Base-by-base conservation (phyloP, 129 eudicot species). In the Tagetes patula region DNA sequence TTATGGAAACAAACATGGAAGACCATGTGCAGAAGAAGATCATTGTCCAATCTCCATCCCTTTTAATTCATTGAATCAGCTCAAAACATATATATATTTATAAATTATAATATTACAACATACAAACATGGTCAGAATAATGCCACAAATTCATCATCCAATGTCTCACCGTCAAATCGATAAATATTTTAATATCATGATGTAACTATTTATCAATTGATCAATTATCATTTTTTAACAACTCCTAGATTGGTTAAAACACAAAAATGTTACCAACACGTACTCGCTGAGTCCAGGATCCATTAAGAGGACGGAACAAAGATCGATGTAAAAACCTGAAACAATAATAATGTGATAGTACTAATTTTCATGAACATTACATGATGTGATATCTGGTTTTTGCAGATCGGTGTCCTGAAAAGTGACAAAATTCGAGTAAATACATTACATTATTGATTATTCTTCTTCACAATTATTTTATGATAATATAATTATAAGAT, bases 11-110 rank as follows among this genome's bases (percentile, higher is more conserved):
- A 80, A 33, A 79, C 80, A 82, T 80, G 85, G 86, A 84, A 70
- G 76, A 80, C 89, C 96, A 86, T 84, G 96, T 89, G 96, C 81
- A 33, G 56, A 78, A 71, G 81, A 67, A 75, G 89, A 86, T 78
- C 86, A 78, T 75, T 84, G 91, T 89, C 84, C 86, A 75, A 72
- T 86, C 85, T 89, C 84, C 71, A 82, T 89, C 83, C 65, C 68
- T 75, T 62, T 78, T 78, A 34, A 78, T 71, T 71, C 82, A 79
- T 72, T 79, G 82, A 72, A 79, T 79, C 82, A 41, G 59, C 63
- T 47, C 8, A 32, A 79, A 56, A 79, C 78, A 79, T 71, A 71
- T 39, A 63, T 41, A 20, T 20, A 20, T 20, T 20, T 20, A 20
- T 20, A 20, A 20, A 20, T 53, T 71, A 41, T 76, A 54, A 55